Conservation (phyloP, 2,329 filamentous ascomycete genomes). For the Aureobasidium sp. region DNA sequence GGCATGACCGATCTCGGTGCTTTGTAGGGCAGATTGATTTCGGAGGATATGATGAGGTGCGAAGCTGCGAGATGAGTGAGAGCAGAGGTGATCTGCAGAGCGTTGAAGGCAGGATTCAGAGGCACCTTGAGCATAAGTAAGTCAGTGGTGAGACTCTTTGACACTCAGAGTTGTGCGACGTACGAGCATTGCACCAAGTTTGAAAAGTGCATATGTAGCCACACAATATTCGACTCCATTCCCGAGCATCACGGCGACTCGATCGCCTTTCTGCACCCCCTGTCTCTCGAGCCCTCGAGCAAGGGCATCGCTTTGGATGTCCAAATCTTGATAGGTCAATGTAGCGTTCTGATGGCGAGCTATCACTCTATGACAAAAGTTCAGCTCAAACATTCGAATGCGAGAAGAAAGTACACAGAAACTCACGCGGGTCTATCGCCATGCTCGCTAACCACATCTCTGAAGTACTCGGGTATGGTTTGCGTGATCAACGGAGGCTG, state of each 20-base stretch:
- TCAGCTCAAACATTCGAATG: background rate
- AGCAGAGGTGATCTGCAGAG: constrained; percentile 66
- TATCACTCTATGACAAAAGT: constrained; percentile 38
- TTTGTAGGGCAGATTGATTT: constrained; percentile 71
- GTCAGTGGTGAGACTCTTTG: background rate
- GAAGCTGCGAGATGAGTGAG: constrained; percentile 65
- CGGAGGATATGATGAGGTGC: constrained; percentile 74
- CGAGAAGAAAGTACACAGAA: background rate
- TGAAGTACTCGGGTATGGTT: constrained; percentile 67
- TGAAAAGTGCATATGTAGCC: constrained; percentile 79
- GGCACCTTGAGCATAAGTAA: constrained; percentile 50
- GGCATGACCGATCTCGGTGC: constrained; percentile 50
- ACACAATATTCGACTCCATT: constrained; percentile 79
- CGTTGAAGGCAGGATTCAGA: constrained; percentile 83
- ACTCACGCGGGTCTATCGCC: constrained; percentile 56
- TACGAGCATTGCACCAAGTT: constrained; percentile 83
- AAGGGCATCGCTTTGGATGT: constrained; percentile 66
- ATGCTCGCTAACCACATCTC: constrained; percentile 51
- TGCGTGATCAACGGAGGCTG: constrained; percentile 58
- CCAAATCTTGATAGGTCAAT: constrained; percentile 67
- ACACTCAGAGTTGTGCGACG: constrained; percentile 11
- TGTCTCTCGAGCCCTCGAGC: constrained; percentile 58
- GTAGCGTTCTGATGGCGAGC: constrained; percentile 53
- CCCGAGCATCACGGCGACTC: constrained; percentile 78
- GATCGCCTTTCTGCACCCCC: constrained; percentile 72